A percentile compares a stretch with the other conserved stretches of the same genome.
Conservation (phyloP, 345 rosid species). For the Bruguiera parviflora region DNA sequence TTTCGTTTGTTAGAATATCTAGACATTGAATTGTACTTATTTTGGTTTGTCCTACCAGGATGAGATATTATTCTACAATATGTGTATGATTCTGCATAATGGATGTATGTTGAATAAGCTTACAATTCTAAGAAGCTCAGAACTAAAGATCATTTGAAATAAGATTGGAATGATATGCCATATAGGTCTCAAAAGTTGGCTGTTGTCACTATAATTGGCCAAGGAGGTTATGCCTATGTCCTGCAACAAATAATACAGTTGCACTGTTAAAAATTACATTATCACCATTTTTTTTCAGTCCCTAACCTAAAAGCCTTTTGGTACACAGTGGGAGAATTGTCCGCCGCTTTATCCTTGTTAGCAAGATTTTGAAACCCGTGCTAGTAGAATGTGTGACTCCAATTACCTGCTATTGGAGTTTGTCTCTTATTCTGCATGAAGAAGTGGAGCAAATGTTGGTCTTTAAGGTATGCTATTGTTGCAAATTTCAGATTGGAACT, state of each 20-base stretch:
- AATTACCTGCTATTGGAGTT: conserved; percentile 79
- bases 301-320: neutral
- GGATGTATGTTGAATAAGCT: neutral
- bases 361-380: conserved; percentile 76
- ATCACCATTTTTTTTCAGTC: neutral
- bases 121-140: neutral
- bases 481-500: neutral
- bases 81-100: neutral
- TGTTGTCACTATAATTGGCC: neutral
- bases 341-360: conserved; percentile 64
- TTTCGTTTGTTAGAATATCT: neutral
- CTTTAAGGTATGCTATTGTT: conserved; percentile 50
- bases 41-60: neutral
- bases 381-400: conserved; percentile 75
- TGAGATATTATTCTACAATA: no score
- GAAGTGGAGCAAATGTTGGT: conserved; percentile 65
- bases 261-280: neutral
- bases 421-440: conserved; percentile 55
- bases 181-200: neutral
- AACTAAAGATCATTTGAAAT: neutral
- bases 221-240: no score
- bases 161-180: neutral
- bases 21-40: neutral
- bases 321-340: conserved; percentile 53
- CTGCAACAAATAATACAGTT: neutral